phyloP scores from a whole-genome alignment of 257 asterid genomes.

The Penstemon eatonii region DNA sequence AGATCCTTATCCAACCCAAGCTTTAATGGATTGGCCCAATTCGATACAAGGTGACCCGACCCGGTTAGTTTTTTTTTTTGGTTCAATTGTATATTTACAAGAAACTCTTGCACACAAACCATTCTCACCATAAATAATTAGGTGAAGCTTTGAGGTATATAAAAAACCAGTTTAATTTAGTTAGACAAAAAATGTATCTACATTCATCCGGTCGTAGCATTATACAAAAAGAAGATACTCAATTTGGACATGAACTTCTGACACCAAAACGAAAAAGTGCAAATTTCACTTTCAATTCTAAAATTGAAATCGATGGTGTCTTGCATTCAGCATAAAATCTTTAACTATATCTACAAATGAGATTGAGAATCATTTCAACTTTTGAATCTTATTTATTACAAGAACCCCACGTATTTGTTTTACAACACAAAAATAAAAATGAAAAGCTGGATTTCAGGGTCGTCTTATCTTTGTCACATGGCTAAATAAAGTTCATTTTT shows the following conservation, averaged over 20 bases:
- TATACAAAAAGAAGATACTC: too few relatives aligned
- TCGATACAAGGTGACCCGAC: too few relatives aligned
- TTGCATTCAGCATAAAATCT: slow-evolving; percentile 65
- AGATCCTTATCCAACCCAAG: too few relatives aligned
- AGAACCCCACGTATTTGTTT: slow-evolving; percentile 44
- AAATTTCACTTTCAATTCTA: neutral
- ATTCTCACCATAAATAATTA: too few relatives aligned
- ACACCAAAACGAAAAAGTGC: neutral
- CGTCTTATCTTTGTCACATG: slow-evolving; percentile 40
- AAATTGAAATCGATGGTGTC: slow-evolving; percentile 37
- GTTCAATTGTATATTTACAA: too few relatives aligned
- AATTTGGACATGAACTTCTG: slow-evolving; percentile 30
- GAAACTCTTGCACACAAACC: too few relatives aligned
- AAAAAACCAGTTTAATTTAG: too few relatives aligned
- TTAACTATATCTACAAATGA: slow-evolving; percentile 29
- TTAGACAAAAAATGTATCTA: too few relatives aligned
- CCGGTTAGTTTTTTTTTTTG: too few relatives aligned
- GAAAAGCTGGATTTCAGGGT: slow-evolving; percentile 49
- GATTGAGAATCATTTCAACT: slow-evolving; percentile 49
- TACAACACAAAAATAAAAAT: slow-evolving; percentile 30
- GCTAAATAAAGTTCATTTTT: slow-evolving; percentile 43
- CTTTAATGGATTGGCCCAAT: too few relatives aligned
- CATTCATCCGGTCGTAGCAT: too few relatives aligned
- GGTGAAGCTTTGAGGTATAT: too few relatives aligned
- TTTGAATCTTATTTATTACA: slow-evolving; percentile 45